A percentile compares a stretch with the other conserved stretches of the same genome.
Evolutionary conservation across 371 early-diverging fungal genomes (phyloP).

Genomic region (Encephalitozoon intestinalis): DNA sequence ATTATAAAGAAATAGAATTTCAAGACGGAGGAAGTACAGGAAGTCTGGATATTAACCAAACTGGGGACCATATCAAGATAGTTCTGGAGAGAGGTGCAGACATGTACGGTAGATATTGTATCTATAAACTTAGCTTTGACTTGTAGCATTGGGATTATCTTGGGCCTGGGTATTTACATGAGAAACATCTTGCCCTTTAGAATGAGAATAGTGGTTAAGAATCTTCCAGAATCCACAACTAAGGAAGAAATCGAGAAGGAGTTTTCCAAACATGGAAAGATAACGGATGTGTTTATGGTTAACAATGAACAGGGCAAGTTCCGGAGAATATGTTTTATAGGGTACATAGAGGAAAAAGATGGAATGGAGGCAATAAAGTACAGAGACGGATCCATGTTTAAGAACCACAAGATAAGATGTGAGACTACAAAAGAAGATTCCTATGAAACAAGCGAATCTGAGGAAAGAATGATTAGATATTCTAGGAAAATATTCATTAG

Average conservation of each 20-base stretch:
- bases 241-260: slow-evolving; percentile 38
- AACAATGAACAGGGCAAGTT: slow-evolving; percentile 21
- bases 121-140: neutral
- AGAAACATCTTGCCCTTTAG: neutral
- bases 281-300: slow-evolving; percentile 55
- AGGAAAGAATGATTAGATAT: slow-evolving; percentile 39
- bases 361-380: slow-evolving; percentile 43
- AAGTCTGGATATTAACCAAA: neutral
- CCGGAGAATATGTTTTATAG: slow-evolving; percentile 57
- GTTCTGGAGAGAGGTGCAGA: neutral
- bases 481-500: slow-evolving; percentile 44
- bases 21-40: neutral
- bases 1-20: neutral
- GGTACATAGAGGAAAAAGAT: slow-evolving; percentile 44
- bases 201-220: slow-evolving; percentile 60
- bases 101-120: neutral
- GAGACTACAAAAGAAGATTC: neutral
- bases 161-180: neutral
- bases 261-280: slow-evolving; percentile 43
- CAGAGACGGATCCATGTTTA: slow-evolving; percentile 16
- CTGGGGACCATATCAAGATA: neutral
- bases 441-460: slow-evolving; percentile 24
- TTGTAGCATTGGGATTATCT: neutral
- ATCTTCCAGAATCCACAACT: slow-evolving; percentile 52
- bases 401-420: slow-evolving; percentile 46